Evolutionary conservation across 768 basidiomycete genomes (phyloP).

Genomic region (Hericium coralloides): DNA sequence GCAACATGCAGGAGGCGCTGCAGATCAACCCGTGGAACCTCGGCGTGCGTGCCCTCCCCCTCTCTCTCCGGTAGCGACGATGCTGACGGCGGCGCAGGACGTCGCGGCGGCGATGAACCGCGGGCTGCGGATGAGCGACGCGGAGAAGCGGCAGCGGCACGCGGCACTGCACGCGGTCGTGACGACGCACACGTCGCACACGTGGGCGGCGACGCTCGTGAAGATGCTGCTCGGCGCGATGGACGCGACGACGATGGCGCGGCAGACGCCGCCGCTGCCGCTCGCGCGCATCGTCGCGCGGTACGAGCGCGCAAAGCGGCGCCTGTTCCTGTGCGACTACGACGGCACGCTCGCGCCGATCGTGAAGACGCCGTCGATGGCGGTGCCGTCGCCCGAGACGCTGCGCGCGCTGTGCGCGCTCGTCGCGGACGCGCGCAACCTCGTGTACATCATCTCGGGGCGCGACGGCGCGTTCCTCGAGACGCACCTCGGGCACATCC

Average conservation of each 20-base stretch:
- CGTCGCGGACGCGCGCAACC: slow-evolving; percentile 72
- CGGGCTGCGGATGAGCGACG: slow-evolving; percentile 72
- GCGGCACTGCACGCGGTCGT: slow-evolving; percentile 72
- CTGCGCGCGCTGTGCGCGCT: slow-evolving; percentile 67
- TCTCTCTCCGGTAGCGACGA: neutral
- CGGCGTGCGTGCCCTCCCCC: slow-evolving; percentile 40
- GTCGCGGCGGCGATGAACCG: slow-evolving; percentile 86
- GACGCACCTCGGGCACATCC: slow-evolving; percentile 81
- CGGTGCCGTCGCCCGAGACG: slow-evolving; percentile 67
- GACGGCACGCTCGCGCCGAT: slow-evolving; percentile 97
- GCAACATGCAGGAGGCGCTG: slow-evolving; percentile 82
- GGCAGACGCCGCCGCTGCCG: slow-evolving; percentile 80
- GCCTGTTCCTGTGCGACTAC: slow-evolving; percentile 93
- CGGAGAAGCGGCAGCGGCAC: slow-evolving; percentile 72
- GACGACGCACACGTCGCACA: slow-evolving; percentile 88
- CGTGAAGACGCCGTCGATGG: slow-evolving; percentile 87
- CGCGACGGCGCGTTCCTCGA: slow-evolving; percentile 91
- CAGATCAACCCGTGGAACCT: slow-evolving; percentile 97
- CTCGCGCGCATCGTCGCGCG: slow-evolving; percentile 40
- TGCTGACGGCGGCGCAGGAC: slow-evolving; percentile 37
- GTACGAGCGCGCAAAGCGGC: slow-evolving; percentile 68
- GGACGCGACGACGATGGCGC: slow-evolving; percentile 66
- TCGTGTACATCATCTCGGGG: slow-evolving; percentile 97
- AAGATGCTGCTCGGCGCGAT: slow-evolving; percentile 84
- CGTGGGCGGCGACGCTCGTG: slow-evolving; percentile 86